A percentile compares a stretch with the other conserved stretches of the same genome.
These are phyloP conservation scores for Fragaria iinumae DNA, from an alignment of 306 rosid genomes.

Conservation along the genomic window DNA sequence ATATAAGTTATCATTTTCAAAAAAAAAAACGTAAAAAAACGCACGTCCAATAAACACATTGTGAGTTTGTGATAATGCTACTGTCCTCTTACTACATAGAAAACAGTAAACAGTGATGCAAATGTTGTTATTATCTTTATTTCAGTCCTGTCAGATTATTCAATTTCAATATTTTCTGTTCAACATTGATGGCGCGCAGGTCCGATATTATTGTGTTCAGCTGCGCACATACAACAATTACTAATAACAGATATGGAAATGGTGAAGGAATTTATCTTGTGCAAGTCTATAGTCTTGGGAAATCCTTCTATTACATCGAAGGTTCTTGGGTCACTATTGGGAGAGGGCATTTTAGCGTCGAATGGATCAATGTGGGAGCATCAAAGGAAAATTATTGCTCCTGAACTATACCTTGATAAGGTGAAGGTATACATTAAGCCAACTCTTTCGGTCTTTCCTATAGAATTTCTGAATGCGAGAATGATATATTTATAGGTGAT, in stretches of 20 bases:
- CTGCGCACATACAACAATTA: slow-evolving; percentile 27
- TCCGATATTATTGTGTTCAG: slow-evolving; percentile 22
- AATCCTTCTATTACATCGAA: slow-evolving; percentile 22
- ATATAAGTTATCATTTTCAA: too few species aligned
- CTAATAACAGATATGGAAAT: slow-evolving; percentile 25
- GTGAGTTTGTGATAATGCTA: too few species aligned
- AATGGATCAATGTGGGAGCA: slow-evolving; percentile 42
- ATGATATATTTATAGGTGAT: background rate
- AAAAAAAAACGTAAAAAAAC: too few species aligned
- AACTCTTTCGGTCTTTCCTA: background rate
- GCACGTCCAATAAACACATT: too few species aligned
- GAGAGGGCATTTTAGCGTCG: slow-evolving; percentile 34
- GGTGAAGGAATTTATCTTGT: slow-evolving; percentile 36
- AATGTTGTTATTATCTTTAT: background rate
- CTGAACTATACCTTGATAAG: slow-evolving; percentile 33
- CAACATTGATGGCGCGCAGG: slow-evolving; percentile 17
- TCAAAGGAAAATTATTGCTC: slow-evolving; percentile 42
- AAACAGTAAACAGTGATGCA: background rate
- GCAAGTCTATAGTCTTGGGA: slow-evolving; percentile 26
- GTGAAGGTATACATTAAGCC: slow-evolving; percentile 32
- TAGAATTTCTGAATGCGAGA: background rate
- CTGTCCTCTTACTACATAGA: background rate
- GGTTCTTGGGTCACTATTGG: slow-evolving; percentile 35
- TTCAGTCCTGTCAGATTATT: background rate
- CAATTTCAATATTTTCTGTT: background rate